Evolutionary conservation across 352 stramenopile genomes (phyloP), one percentile per base, ranked within the genome.

Genomic region (Phytophthora parvispora): DNA sequence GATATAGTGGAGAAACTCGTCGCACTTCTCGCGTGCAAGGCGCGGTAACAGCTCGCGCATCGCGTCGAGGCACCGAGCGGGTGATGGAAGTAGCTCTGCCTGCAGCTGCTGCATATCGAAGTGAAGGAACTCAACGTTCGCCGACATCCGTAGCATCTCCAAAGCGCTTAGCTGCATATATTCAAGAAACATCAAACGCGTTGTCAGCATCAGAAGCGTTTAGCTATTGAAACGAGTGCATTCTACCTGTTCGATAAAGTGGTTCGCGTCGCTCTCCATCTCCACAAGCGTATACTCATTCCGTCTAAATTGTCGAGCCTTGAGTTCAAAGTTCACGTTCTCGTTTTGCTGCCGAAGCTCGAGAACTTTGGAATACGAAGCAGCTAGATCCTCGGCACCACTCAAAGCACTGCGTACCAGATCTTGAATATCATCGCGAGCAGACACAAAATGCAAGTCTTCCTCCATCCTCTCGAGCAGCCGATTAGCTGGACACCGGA

Each of bases 1-100:
- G 29, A 89, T 67, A 55, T 85, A 90, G 0, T 43, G 51, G 0
- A 89, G 69, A 43, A 93, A 90, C 13, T 72, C 20, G 3, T 80
- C 64, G 29, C 83, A 93, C 42, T 72, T 75, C 25, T 91, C 83
- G 24, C 72, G 80, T 20, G 53, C 69, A 0, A 93, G 67, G 3
- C 47, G 16, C 6, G 85, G 85, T 7, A 89, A 68, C 1, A 91
- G 36, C 25, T 69, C 34, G 1, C 80, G 66, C 31, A 91, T 71
- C 3, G 56, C 58, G 6, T 78, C 56, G 0, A 91, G 47, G 42
- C 83, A 93, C 12, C 73, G 57, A 9, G 50, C 61, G 0, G 85
- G 81, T 0, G 81, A 87, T 16, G 85, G 85, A 0, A 85, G 28
- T 0, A 93, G 56, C 4, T 77, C 53, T 25, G 69, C 29, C 32